A percentile compares a stretch with the other conserved stretches of the same genome.
Conservation (phyloP, 2,329 filamentous ascomycete genomes). For the Nothopassalora personata region DNA sequence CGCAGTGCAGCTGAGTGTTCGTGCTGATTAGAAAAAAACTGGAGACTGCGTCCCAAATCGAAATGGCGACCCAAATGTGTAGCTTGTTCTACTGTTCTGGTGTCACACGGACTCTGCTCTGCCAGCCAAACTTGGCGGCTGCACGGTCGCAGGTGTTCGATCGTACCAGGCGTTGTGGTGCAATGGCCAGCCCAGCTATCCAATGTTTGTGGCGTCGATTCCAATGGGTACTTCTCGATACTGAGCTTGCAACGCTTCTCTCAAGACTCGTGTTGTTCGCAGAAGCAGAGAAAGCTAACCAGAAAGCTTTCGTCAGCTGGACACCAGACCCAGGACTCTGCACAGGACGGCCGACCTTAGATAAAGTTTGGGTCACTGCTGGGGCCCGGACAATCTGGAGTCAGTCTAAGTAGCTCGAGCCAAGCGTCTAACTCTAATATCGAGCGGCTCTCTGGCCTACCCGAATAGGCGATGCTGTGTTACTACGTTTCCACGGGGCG, state of each 20-base stretch:
- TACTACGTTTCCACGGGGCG: constrained; percentile 10
- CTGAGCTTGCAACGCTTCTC: not conserved
- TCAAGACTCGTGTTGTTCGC: not conserved
- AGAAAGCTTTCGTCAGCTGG: constrained; percentile 22
- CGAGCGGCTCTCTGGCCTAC: constrained; percentile 12
- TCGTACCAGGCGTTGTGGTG: not conserved
- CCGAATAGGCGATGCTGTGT: constrained; percentile 15
- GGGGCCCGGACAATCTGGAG: constrained; percentile 13
- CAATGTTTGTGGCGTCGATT: not conserved
- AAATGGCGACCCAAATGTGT: not conserved
- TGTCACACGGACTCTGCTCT: not conserved
- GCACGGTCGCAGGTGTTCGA: constrained; percentile 1
- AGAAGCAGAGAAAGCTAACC: constrained; percentile 3
- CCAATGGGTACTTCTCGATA: constrained; percentile 1
- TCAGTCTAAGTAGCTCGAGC: constrained; percentile 8
- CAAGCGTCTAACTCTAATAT: constrained; percentile 24
- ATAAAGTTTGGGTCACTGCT: constrained; percentile 18
- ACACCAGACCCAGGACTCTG: constrained; percentile 2
- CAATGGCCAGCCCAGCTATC: not conserved
- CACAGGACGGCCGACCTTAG: constrained; percentile 12
- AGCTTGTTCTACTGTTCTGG: not conserved
- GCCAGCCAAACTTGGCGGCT: not conserved
- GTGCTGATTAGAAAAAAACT: not conserved
- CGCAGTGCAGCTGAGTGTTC: not conserved
- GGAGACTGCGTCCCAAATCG: not conserved